phyloP scores from a whole-genome alignment of 2,329 filamentous ascomycete genomes.

The Leptosphaerulina australis region DNA sequence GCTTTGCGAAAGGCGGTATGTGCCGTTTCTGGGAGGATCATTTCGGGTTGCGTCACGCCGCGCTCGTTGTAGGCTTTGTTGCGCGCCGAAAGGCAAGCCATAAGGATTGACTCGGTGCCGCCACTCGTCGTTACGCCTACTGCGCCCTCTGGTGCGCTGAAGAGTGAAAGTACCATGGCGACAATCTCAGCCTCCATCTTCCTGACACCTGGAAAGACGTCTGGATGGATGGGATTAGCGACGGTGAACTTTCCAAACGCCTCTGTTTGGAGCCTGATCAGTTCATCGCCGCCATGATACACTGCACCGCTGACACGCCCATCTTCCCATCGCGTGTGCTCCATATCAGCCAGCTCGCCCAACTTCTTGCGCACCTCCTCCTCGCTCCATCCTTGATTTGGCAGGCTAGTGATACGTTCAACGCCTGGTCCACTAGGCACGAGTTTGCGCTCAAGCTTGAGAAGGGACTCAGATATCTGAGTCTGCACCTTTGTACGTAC shows the following conservation, averaged over 20 bases:
- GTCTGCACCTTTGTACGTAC: slow-evolving; percentile 85
- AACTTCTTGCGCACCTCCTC: slow-evolving; percentile 83
- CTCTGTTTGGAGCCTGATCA: slow-evolving; percentile 85
- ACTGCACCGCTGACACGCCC: slow-evolving; percentile 93
- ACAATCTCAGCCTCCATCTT: slow-evolving; percentile 99
- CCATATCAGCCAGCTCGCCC: slow-evolving; percentile 77
- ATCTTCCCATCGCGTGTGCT: slow-evolving; percentile 97
- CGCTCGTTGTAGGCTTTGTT: slow-evolving; percentile 88
- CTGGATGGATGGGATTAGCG: slow-evolving; percentile 94
- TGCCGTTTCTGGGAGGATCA: slow-evolving; percentile 94
- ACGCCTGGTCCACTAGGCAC: slow-evolving; percentile 74
- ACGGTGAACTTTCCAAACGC: slow-evolving; percentile 95
- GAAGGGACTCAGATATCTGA: slow-evolving; percentile 79
- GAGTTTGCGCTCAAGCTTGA: slow-evolving; percentile 83
- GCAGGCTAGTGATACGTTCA: slow-evolving; percentile 75
- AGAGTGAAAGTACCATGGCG: slow-evolving; percentile 87
- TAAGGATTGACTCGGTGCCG: slow-evolving; percentile 94
- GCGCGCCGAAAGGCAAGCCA: slow-evolving; percentile 88
- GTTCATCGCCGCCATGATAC: slow-evolving; percentile 86
- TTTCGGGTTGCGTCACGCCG: slow-evolving; percentile 89
- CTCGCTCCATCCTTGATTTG: slow-evolving; percentile 80
- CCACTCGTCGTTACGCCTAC: slow-evolving; percentile 91
- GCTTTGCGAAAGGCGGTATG: slow-evolving; percentile 98
- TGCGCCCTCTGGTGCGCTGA: slow-evolving; percentile 83
- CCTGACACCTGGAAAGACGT: slow-evolving; percentile 95